Evolutionary conservation across 768 basidiomycete genomes (phyloP), one percentile per base, ranked within the genome.

Genomic region (Amanita exitialis): DNA sequence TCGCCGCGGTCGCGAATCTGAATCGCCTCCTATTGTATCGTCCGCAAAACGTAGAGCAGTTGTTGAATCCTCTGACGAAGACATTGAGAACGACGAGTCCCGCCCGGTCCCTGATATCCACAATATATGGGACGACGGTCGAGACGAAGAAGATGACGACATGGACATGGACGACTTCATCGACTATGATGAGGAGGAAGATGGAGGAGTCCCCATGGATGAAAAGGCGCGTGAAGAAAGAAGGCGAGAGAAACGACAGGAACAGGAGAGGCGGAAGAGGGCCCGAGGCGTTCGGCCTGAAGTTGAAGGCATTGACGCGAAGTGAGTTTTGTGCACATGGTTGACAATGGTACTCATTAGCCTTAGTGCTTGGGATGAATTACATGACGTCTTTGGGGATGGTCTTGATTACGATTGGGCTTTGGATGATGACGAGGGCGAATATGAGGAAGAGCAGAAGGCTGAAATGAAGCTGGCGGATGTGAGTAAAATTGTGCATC

Each of bases 331-430:
- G 20, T 36, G 36, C 38, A 42, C 15, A 27, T 53, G 41, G 44
- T 16, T 38, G 37, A n/a, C 34, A 47, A 49, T 25, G 15, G 47
- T 41, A 53, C 50, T 53, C 60, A 51, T n/a, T 39, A 4, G 51
- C 55, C 55, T 2, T 57, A 95, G 91, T 60, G 86, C 91, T 23
- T 96, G 92, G 91, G 86, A 89, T 43, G 96, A 97, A 67, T 87
- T 98, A 23, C 85, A 88, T 54, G 94, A 91, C 53, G 90, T 98
- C 1, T 99, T 99, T 57, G 96, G 96, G 30, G 89, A 94, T 56
- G 96, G 96, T 6, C 83, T 86, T 59, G 94, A 98, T 57, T 99
- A 95, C 63, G 92, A 92, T 58, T 94, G 90, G 86, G 94, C 94
- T 10, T 65, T 99, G 41, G 83, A 73, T 42, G 94, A 94, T 27